Evolutionary conservation across 169 alveolate genomes (phyloP), one percentile per base, ranked within the genome.

Genomic region (Plasmodium malariae): DNA sequence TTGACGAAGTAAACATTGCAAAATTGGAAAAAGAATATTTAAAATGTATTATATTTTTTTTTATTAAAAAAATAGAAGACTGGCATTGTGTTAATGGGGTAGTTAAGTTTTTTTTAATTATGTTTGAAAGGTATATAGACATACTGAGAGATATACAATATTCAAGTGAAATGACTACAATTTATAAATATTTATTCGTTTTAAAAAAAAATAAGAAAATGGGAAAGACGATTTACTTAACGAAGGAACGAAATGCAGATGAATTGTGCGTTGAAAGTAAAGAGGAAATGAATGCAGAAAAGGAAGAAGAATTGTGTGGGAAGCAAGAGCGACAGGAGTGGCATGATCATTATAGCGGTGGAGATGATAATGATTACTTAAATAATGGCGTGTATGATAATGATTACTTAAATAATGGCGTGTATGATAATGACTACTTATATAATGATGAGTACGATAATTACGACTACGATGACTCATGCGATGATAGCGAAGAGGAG

Each of bases 41-140:
- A 24, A 26, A 40, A 45, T 26, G 59, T 0, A 17, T 76, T 0
- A 3, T 76, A 7, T 30, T 19, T 76, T 76, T 76, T 63, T 76
- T 30, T 76, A 76, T 76, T 63, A 76, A 32, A 26, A 32, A 62
- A 63, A 76, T 76, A 28, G 89, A 76, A 76, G 89, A 76, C 54
- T 76, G 89, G 89, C 89, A 76, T 37, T 76, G 89, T 24, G 17
- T 76, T 40, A 76, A 32, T 76, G 89, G 89, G 1, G 89, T 76
- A 5, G 37, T 54, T 0, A 76, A 40, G 2, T 76, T 76, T 76
- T 21, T 76, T 7, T 32, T 76, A 30, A 17, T 62, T 24, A 62
- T 76, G 48, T 76, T 76, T 34, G 89, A 76, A 26, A 28, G 57
- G 19, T 76, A 76, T 36, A 34, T 30, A 37, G 59, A 76, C 48